Base-by-base conservation (phyloP, 2,329 filamentous ascomycete species). In the Colletotrichum abscissum region DNA sequence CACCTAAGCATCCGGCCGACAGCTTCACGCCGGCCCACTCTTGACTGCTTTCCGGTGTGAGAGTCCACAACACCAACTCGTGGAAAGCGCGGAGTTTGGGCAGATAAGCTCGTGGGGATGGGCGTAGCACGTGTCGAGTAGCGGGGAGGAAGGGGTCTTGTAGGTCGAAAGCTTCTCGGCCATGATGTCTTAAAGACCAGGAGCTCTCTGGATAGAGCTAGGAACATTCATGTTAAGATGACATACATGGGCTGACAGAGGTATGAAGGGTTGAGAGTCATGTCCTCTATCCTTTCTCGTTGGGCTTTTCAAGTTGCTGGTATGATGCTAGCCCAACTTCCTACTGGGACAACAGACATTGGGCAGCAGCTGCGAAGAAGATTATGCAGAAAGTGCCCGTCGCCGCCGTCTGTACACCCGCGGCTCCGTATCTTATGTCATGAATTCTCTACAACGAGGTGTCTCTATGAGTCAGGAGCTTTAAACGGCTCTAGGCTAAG, bases 1-100 rank as follows among this genome's bases (percentile, higher is more conserved):
- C 64, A 67, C 38, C 24, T 67, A 54, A 59, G 46, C 55, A 59
- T 67, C 55, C n/a, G 56, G n/a, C 64, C 55, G 28, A 57, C 64
- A 59, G 55, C 33, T 49, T 49, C 16, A 19, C 38, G 9, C 19
- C 42, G 42, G 42, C 30, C 30, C 38, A 42, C 6, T 42, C 38
- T 42, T 8, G 38, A 42, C 14, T 42, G 38, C 38, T 42, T 42
- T 42, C 38, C 38, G 6, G 38, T 19, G 3, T 49, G 42, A 22
- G 19, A 49, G 19, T 5, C 16, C 19, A 49, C 8, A 22, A 49
- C n/a, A 8, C 19, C 38, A 22, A 3, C 8, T 3, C 38, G 38
- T 42, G 38, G 38, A 49, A n/a, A 1, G 42, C 42, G 42, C 16
- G 4, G 42, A 22, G 42, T 49, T n/a, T 9, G 19, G 42, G 19